phyloP scores from a whole-genome alignment of 2,329 filamentous ascomycete genomes.

The Bertia moriformis region DNA sequence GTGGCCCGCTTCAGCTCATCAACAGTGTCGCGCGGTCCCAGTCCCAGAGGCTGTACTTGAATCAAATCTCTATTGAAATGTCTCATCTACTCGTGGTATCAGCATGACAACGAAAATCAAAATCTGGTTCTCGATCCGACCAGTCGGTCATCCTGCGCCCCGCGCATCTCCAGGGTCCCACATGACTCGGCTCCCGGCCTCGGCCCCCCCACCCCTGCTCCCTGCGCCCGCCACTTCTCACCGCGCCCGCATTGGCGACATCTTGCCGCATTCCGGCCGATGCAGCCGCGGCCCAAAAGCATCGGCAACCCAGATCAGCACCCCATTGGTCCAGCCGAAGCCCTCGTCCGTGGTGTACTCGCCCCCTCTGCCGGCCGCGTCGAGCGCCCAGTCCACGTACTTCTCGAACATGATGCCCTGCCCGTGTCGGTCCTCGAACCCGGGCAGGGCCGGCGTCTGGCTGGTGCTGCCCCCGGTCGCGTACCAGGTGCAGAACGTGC shows the following conservation, averaged over 20 bases:
- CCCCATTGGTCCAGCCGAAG: slow-evolving; percentile 59
- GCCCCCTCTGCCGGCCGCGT: slow-evolving; percentile 47
- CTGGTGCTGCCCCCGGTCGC: slow-evolving; percentile 48
- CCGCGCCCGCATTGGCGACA: slow-evolving; percentile 21
- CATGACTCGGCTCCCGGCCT: neutral
- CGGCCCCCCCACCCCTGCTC: too few species aligned
- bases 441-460: slow-evolving; percentile 31
- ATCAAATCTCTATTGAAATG: too few species aligned
- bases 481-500: slow-evolving; percentile 56
- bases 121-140: too few species aligned
- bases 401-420: slow-evolving; percentile 58
- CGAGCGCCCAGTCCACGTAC: slow-evolving; percentile 44
- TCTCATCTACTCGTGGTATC: too few species aligned
- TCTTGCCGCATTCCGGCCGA: slow-evolving; percentile 42
- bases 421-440: slow-evolving; percentile 20
- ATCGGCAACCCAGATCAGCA: slow-evolving; percentile 52
- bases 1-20: too few species aligned
- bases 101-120: too few species aligned
- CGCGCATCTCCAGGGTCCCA: neutral
- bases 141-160: too few species aligned
- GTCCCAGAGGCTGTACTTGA: too few species aligned
- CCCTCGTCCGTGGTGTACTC: slow-evolving; percentile 59
- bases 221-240: neutral
- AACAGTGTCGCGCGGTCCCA: too few species aligned
- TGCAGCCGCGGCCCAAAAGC: slow-evolving; percentile 39